phyloP scores from a whole-genome alignment of 108 stramenopile genomes.

The Stephanodiscus minutulus region DNA sequence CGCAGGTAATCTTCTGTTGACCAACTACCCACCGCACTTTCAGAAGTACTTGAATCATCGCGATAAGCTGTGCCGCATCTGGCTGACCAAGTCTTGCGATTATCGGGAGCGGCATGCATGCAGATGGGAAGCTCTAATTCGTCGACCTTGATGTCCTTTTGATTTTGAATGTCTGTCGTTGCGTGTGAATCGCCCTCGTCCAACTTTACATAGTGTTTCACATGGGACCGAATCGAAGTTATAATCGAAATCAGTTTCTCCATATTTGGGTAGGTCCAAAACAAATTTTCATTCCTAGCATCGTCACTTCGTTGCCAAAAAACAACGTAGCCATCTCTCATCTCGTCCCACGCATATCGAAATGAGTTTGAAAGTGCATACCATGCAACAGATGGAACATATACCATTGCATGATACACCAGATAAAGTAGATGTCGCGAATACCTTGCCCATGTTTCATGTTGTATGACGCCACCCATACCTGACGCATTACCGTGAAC shows the following conservation, averaged over 20 bases:
- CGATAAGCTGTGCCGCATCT: slow-evolving; percentile 4
- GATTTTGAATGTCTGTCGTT: neutral
- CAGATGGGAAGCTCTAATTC: slow-evolving; percentile 33
- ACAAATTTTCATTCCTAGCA: neutral
- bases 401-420: slow-evolving; percentile 3
- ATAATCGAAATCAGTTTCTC: slow-evolving; percentile 1
- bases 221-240: neutral
- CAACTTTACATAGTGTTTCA: neutral
- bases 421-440: slow-evolving; percentile 17
- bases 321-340: slow-evolving; percentile 10
- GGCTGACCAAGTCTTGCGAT: slow-evolving; percentile 10
- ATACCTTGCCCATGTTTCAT: slow-evolving; percentile 40
- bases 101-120: slow-evolving; percentile 26
- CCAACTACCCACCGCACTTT: slow-evolving; percentile 12
- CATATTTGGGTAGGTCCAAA: neutral
- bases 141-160: neutral
- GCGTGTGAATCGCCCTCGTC: neutral
- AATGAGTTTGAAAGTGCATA: slow-evolving; percentile 42
- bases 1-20: slow-evolving; percentile 42
- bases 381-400: slow-evolving; percentile 29
- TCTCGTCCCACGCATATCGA: slow-evolving; percentile 20
- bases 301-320: neutral
- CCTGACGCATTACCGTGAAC: neutral
- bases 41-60: neutral
- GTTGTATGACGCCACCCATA: slow-evolving; percentile 3